phyloP scores from a whole-genome alignment of 2,329 filamentous ascomycete genomes.

The Colletotrichum cuscutae region DNA sequence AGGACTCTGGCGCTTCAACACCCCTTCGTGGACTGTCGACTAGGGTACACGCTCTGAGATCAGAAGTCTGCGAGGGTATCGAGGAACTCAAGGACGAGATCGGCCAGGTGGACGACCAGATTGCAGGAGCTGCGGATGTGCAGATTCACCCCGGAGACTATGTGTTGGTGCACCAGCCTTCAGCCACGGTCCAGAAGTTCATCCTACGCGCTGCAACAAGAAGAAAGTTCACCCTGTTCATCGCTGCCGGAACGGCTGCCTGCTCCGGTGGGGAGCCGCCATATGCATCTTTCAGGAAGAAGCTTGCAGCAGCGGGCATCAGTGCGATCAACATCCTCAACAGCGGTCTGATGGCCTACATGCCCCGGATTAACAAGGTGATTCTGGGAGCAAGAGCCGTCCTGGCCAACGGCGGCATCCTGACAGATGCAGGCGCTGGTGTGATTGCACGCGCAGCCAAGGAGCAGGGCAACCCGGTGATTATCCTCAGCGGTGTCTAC shows the following conservation, averaged over 20 bases:
- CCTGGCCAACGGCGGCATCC: slow-evolving; percentile 85
- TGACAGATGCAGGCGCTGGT: slow-evolving; percentile 85
- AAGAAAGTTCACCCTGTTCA: slow-evolving; percentile 90
- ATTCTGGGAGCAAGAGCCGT: slow-evolving; percentile 89
- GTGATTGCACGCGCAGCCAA: slow-evolving; percentile 87
- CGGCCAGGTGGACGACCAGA: slow-evolving; percentile 91
- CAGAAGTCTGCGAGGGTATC: slow-evolving; percentile 93
- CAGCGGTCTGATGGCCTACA: slow-evolving; percentile 88
- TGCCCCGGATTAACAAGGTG: slow-evolving; percentile 96
- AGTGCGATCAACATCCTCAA: slow-evolving; percentile 87
- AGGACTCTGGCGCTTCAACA: slow-evolving; percentile 60
- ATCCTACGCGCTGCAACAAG: slow-evolving; percentile 87
- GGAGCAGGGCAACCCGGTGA: slow-evolving; percentile 83
- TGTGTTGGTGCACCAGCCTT: slow-evolving; percentile 89
- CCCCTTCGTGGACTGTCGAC: slow-evolving; percentile 54
- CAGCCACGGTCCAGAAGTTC: slow-evolving; percentile 88
- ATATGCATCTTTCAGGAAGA: slow-evolving; percentile 75
- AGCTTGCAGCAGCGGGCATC: slow-evolving; percentile 80
- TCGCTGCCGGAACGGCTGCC: slow-evolving; percentile 72
- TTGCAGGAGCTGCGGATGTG: slow-evolving; percentile 86
- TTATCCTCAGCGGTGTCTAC: slow-evolving; percentile 91
- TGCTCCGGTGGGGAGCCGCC: slow-evolving; percentile 49
- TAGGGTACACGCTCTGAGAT: slow-evolving; percentile 77
- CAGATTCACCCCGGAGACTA: slow-evolving; percentile 95
- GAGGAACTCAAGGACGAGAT: slow-evolving; percentile 97